Base-by-base conservation (phyloP, 345 rosid genomes). In the Hibiscus mutabilis region DNA sequence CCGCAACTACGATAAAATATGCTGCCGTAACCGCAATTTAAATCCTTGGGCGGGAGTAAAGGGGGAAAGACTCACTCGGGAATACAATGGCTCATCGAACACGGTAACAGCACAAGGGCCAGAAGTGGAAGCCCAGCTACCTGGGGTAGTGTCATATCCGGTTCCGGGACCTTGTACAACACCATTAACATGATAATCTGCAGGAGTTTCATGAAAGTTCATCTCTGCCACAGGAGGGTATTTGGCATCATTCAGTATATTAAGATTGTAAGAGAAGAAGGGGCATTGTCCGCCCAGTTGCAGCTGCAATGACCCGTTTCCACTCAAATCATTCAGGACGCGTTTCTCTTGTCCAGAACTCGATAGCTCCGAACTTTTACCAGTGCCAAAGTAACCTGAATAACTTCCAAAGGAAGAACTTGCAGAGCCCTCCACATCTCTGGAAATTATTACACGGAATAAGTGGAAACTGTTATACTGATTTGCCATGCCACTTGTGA, bases 401-500 rank as follows among this genome's bases (percentile, higher is more conserved):
- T 86, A 88, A 74, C 90, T 87, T 60, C 88, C 94, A 14, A 84
- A 88, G 29, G 97, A 91, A 18, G 92, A 84, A 74, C 87, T 9
- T 42, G 46, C 46, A 42, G 46, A 42, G 46, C 46, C 46, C 46
- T 42, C 46, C 46, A 11, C 46, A 42, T 42, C 46, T 42, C 46
- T 42, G 46, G 3, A 9, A 10, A 37, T 37, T 1, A 37, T 37
- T 37, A 37, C 42, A 37, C 42, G 2, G 11, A 37, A 42, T 42
- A 42, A 42, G 46, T 11, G 3, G 14, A 42, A 11, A 11, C 46
- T 42, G 46, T 42, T 11, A 42, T 42, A 42, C 14, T 42, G 2
- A 42, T 42, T 42, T 2, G 46, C 46, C 46, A 42, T 42, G 46
- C 46, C 46, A 42, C 46, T 42, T 42, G 46, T 42, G 12, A 42